Percentiles rank a stretch among this genome's conserved stretches.
Evolutionary conservation across 805 yeast species (phyloP).

Genomic region (Blastobotrys parvus): DNA sequence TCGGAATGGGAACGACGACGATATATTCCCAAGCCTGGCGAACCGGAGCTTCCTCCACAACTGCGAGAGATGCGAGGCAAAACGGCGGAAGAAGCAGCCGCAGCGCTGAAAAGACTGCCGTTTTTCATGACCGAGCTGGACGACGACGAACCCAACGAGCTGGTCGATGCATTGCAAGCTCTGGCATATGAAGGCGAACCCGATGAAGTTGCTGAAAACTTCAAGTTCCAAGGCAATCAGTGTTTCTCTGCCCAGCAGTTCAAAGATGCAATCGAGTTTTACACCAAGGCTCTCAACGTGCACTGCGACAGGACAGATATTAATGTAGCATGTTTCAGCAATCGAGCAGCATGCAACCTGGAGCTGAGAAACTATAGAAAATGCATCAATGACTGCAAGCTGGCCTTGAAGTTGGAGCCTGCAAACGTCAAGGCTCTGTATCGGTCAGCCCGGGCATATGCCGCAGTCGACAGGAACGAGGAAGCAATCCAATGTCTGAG

Average conservation of each 20-base stretch:
- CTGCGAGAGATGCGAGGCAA: conserved; percentile 43
- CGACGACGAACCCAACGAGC: conserved; percentile 59
- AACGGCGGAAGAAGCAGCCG: conserved; percentile 65
- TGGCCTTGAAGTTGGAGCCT: conserved; percentile 57
- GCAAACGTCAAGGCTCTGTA: conserved; percentile 75
- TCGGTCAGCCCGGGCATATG: conserved; percentile 76
- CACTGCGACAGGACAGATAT: conserved; percentile 48
- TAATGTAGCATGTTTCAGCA: conserved; percentile 57
- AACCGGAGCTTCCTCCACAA: conserved; percentile 78
- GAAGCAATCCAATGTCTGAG: conserved; percentile 63
- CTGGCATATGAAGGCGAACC: conserved; percentile 95
- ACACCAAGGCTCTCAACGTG: conserved; percentile 71
- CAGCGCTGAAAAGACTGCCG: conserved; percentile 76
- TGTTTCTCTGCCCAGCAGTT: conserved; percentile 64
- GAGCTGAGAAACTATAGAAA: conserved; percentile 77
- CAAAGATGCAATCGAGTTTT: conserved; percentile 67
- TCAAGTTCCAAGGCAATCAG: conserved; percentile 90
- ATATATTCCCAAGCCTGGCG: conserved; percentile 44
- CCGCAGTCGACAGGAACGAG: conserved; percentile 54
- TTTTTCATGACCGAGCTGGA: conserved; percentile 89
- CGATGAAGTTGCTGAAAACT: conserved; percentile 79
- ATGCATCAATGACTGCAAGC: conserved; percentile 79
- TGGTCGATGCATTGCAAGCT: conserved; percentile 82
- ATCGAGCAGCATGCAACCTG: conserved; percentile 87
- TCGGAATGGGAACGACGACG: neutral